Evolutionary conservation across 2,329 filamentous ascomycete genomes (phyloP).

Genomic region (Tolypocladium ophioglossoides): DNA sequence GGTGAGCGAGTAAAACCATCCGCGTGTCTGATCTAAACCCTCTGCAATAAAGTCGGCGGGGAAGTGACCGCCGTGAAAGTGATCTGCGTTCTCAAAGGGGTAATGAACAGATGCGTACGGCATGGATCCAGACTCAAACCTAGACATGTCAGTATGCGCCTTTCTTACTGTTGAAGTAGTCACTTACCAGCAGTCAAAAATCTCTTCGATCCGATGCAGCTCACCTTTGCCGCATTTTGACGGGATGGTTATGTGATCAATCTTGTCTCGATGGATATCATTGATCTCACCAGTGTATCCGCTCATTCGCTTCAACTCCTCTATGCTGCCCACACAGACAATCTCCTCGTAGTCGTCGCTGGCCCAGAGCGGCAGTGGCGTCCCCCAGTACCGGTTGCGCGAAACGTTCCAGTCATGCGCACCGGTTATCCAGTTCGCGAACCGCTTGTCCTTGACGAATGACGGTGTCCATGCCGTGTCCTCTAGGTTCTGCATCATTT

Average conservation of each 20-base stretch:
- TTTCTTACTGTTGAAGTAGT: not conserved
- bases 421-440: slow-evolving; percentile 82
- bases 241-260: slow-evolving; percentile 89
- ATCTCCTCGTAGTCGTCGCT: slow-evolving; percentile 82
- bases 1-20: slow-evolving; percentile 92
- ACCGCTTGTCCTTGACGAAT: slow-evolving; percentile 84
- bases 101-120: slow-evolving; percentile 87
- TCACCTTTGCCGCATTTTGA: slow-evolving; percentile 77
- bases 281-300: slow-evolving; percentile 72
- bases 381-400: slow-evolving; percentile 91
- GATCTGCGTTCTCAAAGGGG: slow-evolving; percentile 78
- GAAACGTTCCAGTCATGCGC: slow-evolving; percentile 95
- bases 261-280: slow-evolving; percentile 84
- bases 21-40: slow-evolving; percentile 84
- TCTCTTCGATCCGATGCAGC: slow-evolving; percentile 70
- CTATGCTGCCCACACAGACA: slow-evolving; percentile 75
- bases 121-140: slow-evolving; percentile 96
- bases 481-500: slow-evolving; percentile 83
- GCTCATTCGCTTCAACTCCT: slow-evolving; percentile 74
- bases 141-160: not conserved
- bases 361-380: slow-evolving; percentile 83
- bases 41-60: slow-evolving; percentile 93
- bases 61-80: slow-evolving; percentile 63
- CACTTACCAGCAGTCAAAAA: slow-evolving; percentile 70
- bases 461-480: slow-evolving; percentile 84